These are phyloP conservation scores for Chenopodium album DNA, from an alignment of 148 eudicot species.

Conservation along the genomic window DNA sequence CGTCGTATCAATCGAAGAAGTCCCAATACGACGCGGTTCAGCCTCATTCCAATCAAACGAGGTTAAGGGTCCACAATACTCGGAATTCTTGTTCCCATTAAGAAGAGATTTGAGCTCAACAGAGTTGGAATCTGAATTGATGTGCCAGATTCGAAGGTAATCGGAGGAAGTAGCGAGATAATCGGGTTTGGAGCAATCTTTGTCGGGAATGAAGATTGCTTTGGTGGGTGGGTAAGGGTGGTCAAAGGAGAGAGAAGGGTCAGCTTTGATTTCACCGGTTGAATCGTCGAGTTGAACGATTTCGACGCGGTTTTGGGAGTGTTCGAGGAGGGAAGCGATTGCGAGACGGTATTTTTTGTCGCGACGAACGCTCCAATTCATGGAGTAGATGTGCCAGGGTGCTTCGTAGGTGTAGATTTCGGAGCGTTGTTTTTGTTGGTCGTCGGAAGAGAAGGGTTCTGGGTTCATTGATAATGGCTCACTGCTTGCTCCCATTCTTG, in stretches of 20 bases:
- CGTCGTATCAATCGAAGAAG: slow-evolving; percentile 83
- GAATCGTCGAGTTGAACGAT: slow-evolving; percentile 83
- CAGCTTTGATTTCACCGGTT: slow-evolving; percentile 62
- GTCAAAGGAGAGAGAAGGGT: slow-evolving; percentile 45
- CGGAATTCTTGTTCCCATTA: slow-evolving; percentile 72
- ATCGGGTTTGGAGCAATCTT: slow-evolving; percentile 42
- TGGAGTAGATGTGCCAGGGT: slow-evolving; percentile 93
- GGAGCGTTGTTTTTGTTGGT: slow-evolving; percentile 57
- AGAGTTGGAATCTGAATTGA: slow-evolving; percentile 31
- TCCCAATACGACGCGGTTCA: slow-evolving; percentile 75
- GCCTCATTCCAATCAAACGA: slow-evolving; percentile 97
- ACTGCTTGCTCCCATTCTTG: slow-evolving; percentile 38
- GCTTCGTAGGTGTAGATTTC: slow-evolving; percentile 97
- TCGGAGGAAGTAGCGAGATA: slow-evolving; percentile 83
- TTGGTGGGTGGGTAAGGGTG: slow-evolving; percentile 96
- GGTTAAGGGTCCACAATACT: slow-evolving; percentile 78
- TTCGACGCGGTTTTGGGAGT: slow-evolving; percentile 67
- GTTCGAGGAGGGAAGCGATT: slow-evolving; percentile 71
- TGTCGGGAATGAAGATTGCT: slow-evolving; percentile 68
- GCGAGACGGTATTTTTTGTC: slow-evolving; percentile 89
- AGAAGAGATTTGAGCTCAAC: slow-evolving; percentile 36
- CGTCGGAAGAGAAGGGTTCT: slow-evolving; percentile 9
- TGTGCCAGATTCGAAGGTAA: slow-evolving; percentile 63
- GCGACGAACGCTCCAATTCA: slow-evolving; percentile 86
- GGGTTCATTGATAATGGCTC: background rate